phyloP scores from a whole-genome alignment of 106 monocot genomes.

The Gastrodia elata region DNA sequence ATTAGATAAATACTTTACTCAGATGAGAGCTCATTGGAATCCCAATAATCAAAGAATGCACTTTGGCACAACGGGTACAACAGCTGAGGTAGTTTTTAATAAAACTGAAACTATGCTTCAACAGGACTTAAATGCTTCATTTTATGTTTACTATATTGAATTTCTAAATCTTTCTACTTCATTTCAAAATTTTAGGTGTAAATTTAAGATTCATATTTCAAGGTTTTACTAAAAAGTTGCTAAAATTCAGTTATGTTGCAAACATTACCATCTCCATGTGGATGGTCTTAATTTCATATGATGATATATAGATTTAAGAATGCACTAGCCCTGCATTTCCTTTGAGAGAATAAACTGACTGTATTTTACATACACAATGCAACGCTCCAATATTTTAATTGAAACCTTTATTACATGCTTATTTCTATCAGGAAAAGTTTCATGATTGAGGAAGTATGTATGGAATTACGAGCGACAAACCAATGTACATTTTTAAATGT shows the following conservation, averaged over 20 bases:
- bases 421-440: neutral
- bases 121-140: neutral
- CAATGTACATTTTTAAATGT: no score
- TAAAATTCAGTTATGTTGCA: neutral
- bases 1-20: neutral
- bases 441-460: neutral
- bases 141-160: neutral
- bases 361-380: neutral
- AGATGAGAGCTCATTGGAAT: slow-evolving; percentile 46
- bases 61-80: slow-evolving; percentile 38
- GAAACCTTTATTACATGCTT: neutral
- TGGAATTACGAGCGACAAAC: no score
- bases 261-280: neutral
- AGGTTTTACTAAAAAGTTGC: neutral
- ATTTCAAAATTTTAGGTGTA: neutral
- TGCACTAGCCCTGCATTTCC: neutral
- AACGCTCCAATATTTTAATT: neutral
- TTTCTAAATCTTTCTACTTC: neutral
- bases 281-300: neutral
- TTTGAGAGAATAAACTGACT: neutral
- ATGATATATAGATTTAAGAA: neutral
- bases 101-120: neutral
- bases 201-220: neutral
- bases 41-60: slow-evolving; percentile 17
- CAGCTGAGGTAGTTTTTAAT: slow-evolving; percentile 37